Evolutionary conservation across 768 basidiomycete species (phyloP).

Genomic region (Kondoa malvinella): DNA sequence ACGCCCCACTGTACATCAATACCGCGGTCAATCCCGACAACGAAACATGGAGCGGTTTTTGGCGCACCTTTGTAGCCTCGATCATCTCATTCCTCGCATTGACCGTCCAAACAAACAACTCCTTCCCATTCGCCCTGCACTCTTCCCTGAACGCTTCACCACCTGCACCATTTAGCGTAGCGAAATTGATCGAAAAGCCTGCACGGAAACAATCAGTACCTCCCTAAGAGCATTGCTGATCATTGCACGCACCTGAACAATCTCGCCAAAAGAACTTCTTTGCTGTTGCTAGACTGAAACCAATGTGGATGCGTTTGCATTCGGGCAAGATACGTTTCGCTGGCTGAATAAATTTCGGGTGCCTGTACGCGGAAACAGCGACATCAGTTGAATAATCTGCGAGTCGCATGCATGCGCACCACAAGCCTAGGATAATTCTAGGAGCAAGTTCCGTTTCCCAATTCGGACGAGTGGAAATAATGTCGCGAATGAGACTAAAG

Average conservation of each 20-base stretch:
- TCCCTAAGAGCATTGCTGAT: not conserved
- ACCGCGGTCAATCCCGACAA: not conserved
- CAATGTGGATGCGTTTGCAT: conserved; percentile 71
- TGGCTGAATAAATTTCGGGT: conserved; percentile 66
- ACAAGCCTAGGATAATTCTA: conserved; percentile 62
- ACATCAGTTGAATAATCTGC: conserved; percentile 28
- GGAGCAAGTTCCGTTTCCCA: conserved; percentile 67
- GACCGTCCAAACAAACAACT: conserved; percentile 87
- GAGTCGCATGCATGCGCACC: conserved; percentile 30
- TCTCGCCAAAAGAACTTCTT: conserved; percentile 76
- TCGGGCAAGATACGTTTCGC: conserved; percentile 65
- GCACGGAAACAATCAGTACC: too few species aligned
- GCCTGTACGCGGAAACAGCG: conserved; percentile 48
- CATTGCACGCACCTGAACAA: conserved; percentile 37
- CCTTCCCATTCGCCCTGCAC: conserved; percentile 42
- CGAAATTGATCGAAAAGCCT: conserved; percentile 71
- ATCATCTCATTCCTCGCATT: conserved; percentile 44
- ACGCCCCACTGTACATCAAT: conserved; percentile 43
- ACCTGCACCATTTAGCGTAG: conserved; percentile 49
- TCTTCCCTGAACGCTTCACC: conserved; percentile 57
- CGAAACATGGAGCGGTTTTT: too few species aligned
- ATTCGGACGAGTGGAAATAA: conserved; percentile 44
- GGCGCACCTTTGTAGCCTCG: conserved; percentile 29
- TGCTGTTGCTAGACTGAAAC: conserved; percentile 51
- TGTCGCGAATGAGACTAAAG: conserved; percentile 57